Evolutionary conservation across 768 basidiomycete genomes (phyloP).

Genomic region (Chalciporus piperatus): DNA sequence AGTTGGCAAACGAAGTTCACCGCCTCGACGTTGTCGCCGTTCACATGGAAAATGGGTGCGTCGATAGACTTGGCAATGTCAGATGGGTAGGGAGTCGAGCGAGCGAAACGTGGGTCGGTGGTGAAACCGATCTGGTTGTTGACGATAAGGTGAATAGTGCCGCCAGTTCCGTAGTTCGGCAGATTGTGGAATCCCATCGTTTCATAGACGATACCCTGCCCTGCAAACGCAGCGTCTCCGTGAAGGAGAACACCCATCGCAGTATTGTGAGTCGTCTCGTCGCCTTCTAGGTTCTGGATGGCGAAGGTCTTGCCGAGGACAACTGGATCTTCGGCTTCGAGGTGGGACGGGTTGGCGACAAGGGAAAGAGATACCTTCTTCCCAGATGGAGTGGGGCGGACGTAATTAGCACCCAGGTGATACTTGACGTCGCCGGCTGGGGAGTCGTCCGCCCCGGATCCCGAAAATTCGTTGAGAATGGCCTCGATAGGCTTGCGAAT

Average conservation of each 20-base stretch:
- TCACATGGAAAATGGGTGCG: conserved; percentile 98
- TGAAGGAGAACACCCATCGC: conserved; percentile 97
- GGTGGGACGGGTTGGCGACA: conserved; percentile 97
- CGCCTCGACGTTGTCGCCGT: conserved; percentile 97
- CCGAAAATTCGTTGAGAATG: conserved; percentile 95
- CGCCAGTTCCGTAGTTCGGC: conserved; percentile 94
- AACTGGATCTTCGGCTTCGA: conserved; percentile 96
- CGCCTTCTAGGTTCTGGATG: conserved; percentile 91
- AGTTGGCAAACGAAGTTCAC: conserved; percentile 98
- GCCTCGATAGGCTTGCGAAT: conserved; percentile 98
- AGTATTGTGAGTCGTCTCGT: conserved; percentile 72
- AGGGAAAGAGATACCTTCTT: conserved; percentile 97
- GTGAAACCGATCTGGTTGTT: conserved; percentile 99
- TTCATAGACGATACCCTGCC: conserved; percentile 98
- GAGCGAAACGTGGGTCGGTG: conserved; percentile 95
- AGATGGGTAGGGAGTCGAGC: conserved; percentile 96
- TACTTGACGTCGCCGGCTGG: conserved; percentile 99
- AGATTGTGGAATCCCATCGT: conserved; percentile 98
- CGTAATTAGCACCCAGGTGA: conserved; percentile 97
- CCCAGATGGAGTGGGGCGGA: conserved; percentile 95
- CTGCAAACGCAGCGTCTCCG: conserved; percentile 98
- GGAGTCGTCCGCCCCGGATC: conserved; percentile 66
- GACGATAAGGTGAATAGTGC: conserved; percentile 96
- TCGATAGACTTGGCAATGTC: conserved; percentile 99
- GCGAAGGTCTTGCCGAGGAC: conserved; percentile 99